Percentiles rank a stretch among this genome's conserved stretches.
These are phyloP conservation scores for Sporisorium scitamineum DNA, from an alignment of 1,284 basidiomycete species.

Conservation along the genomic window DNA sequence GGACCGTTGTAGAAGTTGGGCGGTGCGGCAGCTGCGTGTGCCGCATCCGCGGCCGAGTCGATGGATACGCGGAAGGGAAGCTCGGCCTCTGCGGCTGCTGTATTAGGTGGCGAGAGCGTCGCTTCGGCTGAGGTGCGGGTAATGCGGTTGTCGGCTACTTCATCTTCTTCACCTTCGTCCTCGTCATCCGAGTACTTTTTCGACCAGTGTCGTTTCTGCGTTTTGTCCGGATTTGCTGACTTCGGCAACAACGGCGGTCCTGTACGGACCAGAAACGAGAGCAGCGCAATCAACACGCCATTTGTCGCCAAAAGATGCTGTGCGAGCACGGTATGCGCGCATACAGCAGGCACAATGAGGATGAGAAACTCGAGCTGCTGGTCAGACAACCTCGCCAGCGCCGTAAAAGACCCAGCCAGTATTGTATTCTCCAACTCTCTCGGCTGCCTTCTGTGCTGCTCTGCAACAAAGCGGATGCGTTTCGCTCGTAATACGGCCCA, in stretches of 20 bases:
- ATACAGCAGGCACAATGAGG: conserved; percentile 80
- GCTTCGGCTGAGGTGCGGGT: background rate
- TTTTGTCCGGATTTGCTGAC: background rate
- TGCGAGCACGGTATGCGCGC: conserved; percentile 83
- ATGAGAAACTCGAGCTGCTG: conserved; percentile 75
- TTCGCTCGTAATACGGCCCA: conserved; percentile 24
- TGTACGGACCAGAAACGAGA: background rate
- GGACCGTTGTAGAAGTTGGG: conserved; percentile 45
- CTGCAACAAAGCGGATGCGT: conserved; percentile 23
- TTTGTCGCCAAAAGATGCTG: conserved; percentile 75
- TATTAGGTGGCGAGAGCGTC: background rate
- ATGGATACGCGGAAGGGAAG: conserved; percentile 55
- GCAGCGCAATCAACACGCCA: conserved; percentile 70
- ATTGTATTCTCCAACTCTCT: background rate
- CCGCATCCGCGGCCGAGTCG: conserved; percentile 57
- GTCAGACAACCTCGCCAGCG: conserved; percentile 13
- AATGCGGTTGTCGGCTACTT: background rate
- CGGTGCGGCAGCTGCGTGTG: conserved; percentile 47
- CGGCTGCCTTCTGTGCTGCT: background rate
- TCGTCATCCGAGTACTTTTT: conserved; percentile 47
- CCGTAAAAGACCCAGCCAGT: background rate
- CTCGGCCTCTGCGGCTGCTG: conserved; percentile 8
- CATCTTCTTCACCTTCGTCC: conserved; percentile 14
- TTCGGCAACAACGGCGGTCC: conserved; percentile 6
- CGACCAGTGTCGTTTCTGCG: conserved; percentile 49